Evolutionary conservation across 257 asterid species (phyloP).

Genomic region (Mentha longifolia): DNA sequence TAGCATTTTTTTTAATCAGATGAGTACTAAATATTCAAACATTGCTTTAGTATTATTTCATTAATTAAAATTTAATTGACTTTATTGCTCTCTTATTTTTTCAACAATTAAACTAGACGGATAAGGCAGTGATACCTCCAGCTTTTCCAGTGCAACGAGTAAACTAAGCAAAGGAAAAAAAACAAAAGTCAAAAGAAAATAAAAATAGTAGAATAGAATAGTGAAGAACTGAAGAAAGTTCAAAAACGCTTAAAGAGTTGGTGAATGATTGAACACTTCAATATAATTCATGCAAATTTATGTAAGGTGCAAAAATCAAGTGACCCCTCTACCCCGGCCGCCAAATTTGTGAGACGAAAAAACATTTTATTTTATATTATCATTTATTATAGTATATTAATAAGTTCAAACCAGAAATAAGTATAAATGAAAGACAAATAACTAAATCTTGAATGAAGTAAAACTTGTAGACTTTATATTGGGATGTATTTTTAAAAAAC

Average conservation of each 20-base stretch:
- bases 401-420: not conserved
- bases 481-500: no score
- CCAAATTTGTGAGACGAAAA: not conserved
- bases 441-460: not conserved
- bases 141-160: not conserved
- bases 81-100: constrained; percentile 3
- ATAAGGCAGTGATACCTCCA: constrained; percentile 24
- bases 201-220: not conserved
- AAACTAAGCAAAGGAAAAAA: not conserved
- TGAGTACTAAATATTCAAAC: not conserved
- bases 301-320: constrained; percentile 21
- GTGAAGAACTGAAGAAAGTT: not conserved
- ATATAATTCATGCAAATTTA: constrained; percentile 21
- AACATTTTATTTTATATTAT: not conserved
- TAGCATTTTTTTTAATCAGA: not conserved
- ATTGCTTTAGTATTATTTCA: not conserved
- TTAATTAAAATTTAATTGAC: not conserved
- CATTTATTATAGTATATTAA: not conserved
- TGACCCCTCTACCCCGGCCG: not conserved
- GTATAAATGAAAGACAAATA: no score
- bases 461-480: not conserved
- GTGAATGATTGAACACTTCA: constrained; percentile 30
- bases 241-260: constrained; percentile 27
- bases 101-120: constrained; percentile 28
- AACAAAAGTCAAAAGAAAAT: not conserved